phyloP scores from a whole-genome alignment of 495 filamentous ascomycete genomes.

The Hypoxylon crocopeplum region DNA sequence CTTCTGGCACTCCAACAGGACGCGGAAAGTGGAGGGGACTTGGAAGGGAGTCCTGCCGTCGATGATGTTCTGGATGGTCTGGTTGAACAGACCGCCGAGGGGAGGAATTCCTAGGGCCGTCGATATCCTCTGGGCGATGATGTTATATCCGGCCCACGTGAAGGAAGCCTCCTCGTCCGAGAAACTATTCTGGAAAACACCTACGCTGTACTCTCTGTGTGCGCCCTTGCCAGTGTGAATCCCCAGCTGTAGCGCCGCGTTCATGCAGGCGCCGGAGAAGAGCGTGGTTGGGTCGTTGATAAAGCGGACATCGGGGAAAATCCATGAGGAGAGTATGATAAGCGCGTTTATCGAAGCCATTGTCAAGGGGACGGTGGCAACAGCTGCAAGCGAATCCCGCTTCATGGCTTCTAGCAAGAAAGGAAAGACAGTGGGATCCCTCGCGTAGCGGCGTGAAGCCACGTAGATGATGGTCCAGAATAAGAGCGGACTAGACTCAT shows the following conservation, averaged over 20 bases:
- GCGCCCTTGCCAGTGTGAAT: slow-evolving; percentile 51
- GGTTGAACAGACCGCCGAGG: slow-evolving; percentile 48
- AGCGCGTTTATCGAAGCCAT: slow-evolving; percentile 52
- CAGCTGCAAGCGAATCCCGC: slow-evolving; percentile 45
- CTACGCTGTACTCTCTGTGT: slow-evolving; percentile 49
- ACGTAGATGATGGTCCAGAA: slow-evolving; percentile 57
- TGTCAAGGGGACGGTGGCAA: slow-evolving; percentile 44
- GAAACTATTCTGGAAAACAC: slow-evolving; percentile 40
- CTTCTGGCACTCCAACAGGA: slow-evolving; percentile 51
- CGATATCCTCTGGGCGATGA: slow-evolving; percentile 50
- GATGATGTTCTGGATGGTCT: slow-evolving; percentile 48
- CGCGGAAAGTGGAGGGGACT: slow-evolving; percentile 47
- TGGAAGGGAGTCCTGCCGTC: slow-evolving; percentile 45
- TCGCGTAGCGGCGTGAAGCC: slow-evolving; percentile 49
- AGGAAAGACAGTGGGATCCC: slow-evolving; percentile 47
- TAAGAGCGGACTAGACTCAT: slow-evolving; percentile 45
- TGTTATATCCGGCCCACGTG: slow-evolving; percentile 55
- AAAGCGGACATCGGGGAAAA: slow-evolving; percentile 50
- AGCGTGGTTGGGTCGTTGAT: slow-evolving; percentile 50
- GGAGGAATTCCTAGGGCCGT: slow-evolving; percentile 50
- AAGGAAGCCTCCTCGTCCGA: slow-evolving; percentile 53
- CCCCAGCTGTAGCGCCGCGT: slow-evolving; percentile 48
- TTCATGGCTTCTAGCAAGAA: slow-evolving; percentile 49
- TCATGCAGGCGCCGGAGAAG: slow-evolving; percentile 49
- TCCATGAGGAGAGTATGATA: slow-evolving; percentile 52